Conservation (phyloP, 2,329 filamentous ascomycete species). For the Trichoderma polysporum region DNA sequence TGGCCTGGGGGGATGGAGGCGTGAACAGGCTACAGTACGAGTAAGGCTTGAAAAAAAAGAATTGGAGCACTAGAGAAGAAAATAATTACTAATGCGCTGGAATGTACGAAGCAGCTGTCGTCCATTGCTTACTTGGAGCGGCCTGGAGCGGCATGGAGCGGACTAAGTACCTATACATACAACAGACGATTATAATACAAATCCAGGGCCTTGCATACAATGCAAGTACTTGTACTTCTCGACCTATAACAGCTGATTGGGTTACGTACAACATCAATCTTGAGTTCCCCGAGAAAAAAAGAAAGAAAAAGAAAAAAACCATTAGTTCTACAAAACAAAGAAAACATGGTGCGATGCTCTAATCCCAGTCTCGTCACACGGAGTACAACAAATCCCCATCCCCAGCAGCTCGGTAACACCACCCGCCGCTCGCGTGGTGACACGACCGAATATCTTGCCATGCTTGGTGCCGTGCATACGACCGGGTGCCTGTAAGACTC, state of each 20-base stretch:
- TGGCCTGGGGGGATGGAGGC: neutral
- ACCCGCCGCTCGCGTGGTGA: constrained; percentile 10
- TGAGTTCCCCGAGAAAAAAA: neutral
- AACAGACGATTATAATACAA: neutral
- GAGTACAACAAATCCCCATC: neutral
- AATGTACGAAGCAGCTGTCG: neutral
- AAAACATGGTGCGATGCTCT: neutral
- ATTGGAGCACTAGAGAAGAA: too few relatives aligned
- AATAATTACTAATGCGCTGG: neutral
- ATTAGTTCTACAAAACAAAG: neutral
- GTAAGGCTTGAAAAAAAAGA: too few relatives aligned
- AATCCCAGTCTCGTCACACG: neutral
- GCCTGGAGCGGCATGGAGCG: too few relatives aligned
- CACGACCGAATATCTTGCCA: constrained; percentile 7
- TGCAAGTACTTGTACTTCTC: neutral
- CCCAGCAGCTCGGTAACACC: constrained; percentile 9
- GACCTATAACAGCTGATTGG: neutral
- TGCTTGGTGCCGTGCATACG: neutral
- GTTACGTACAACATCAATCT: constrained; percentile 5
- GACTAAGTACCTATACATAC: neutral
- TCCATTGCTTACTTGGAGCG: neutral
- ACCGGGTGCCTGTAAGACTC: neutral
- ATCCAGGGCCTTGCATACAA: neutral
- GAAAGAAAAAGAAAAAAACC: neutral
- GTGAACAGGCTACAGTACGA: too few relatives aligned